Evolutionary conservation across 495 filamentous ascomycete genomes (phyloP).

Genomic region (Aspergillus mulundensis): DNA sequence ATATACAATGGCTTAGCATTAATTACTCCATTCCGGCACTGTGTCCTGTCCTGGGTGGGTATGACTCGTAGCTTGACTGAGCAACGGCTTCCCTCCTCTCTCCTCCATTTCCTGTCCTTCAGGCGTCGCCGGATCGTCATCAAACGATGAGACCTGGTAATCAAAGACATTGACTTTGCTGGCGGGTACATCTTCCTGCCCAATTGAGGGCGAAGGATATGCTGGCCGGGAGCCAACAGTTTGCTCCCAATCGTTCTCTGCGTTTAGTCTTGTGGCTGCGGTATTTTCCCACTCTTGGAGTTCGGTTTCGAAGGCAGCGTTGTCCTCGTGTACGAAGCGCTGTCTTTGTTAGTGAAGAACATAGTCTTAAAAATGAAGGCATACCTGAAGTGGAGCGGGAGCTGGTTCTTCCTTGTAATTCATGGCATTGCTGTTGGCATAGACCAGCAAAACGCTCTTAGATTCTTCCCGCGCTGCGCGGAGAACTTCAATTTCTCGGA

Average conservation of each 20-base stretch:
- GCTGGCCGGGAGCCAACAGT: slow-evolving; percentile 4
- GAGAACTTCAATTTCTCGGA: slow-evolving; percentile 49
- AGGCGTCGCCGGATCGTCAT: slow-evolving; percentile 19
- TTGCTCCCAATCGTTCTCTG: slow-evolving; percentile 2
- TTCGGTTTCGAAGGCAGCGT: slow-evolving; percentile 43
- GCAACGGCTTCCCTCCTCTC: slow-evolving; percentile 22
- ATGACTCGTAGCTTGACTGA: slow-evolving; percentile 14
- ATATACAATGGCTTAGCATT: not conserved
- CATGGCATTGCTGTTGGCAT: slow-evolving; percentile 47
- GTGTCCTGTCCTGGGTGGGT: slow-evolving; percentile 2
- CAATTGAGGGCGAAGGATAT: slow-evolving; percentile 10
- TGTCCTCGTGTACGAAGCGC: slow-evolving; percentile 48
- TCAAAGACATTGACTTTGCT: slow-evolving; percentile 41
- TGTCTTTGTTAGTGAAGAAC: slow-evolving; percentile 19
- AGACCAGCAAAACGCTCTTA: slow-evolving; percentile 45
- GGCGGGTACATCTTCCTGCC: slow-evolving; percentile 6
- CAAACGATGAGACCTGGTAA: slow-evolving; percentile 38
- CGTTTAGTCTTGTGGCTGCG: not conserved
- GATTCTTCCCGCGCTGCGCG: slow-evolving; percentile 50
- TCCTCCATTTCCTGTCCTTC: slow-evolving; percentile 40
- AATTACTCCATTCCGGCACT: slow-evolving; percentile 7
- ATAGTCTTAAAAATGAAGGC: not conserved
- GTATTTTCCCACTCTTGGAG: slow-evolving; percentile 22
- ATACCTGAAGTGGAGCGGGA: slow-evolving; percentile 42
- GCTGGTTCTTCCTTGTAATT: slow-evolving; percentile 26